Conservation (phyloP, 176 grass and related monocot genomes). For the Oryza longistaminata region DNA sequence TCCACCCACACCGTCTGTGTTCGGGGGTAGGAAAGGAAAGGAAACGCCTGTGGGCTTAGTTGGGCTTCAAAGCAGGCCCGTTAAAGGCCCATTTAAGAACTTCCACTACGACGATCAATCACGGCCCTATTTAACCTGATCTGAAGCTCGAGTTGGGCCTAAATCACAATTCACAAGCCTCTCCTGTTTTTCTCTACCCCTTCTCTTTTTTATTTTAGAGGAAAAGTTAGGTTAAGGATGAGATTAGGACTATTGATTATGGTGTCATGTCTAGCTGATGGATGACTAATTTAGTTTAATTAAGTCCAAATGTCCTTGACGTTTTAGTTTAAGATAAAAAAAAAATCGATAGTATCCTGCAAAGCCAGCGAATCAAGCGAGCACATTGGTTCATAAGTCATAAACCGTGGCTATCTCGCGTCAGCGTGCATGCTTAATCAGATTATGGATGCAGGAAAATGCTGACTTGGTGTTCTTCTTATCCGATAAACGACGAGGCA, state of each 20-base stretch:
- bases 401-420: not conserved
- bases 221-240: not conserved
- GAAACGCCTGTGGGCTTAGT: no score
- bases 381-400: not conserved
- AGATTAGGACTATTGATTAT: not conserved
- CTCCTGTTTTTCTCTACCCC: not conserved
- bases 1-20: not conserved
- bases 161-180: not conserved
- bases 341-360: not conserved
- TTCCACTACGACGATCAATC: not conserved
- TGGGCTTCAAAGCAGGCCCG: not conserved
- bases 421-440: not conserved
- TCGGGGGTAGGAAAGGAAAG: no score
- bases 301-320: not conserved
- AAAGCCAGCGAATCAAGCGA: not conserved
- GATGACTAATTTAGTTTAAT: not conserved
- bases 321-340: not conserved
- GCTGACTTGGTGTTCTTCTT: not conserved
- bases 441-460: not conserved
- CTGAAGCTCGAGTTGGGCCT: not conserved
- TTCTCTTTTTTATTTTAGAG: not conserved
- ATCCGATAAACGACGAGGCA: not conserved
- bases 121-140: not conserved
- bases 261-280: not conserved
- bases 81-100: not conserved